Base-by-base conservation (phyloP, 768 basidiomycete genomes). In the Galerina marginata region DNA sequence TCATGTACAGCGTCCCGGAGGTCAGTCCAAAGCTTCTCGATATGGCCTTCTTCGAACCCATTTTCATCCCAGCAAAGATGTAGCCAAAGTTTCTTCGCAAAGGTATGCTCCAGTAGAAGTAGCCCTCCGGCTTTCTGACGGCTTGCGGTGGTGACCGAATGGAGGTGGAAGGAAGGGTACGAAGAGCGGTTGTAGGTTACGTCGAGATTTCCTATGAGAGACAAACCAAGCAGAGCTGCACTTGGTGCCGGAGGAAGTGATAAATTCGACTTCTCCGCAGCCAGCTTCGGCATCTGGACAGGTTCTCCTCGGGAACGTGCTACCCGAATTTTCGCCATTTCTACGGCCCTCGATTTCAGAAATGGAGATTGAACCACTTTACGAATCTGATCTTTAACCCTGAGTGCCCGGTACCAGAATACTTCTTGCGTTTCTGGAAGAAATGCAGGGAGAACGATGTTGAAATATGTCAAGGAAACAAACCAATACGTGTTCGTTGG, bases 321-420 rank as follows among this genome's bases (percentile, higher is more conserved):
- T 14, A 43, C 48, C 3, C 56, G 47, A 15, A 58, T 58, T 23
- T 40, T 33, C 14, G 46, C 56, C 56, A 58, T 58, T 58, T 80
- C 75, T 16, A 80, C 75, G 2, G 82, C 78, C 12, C 87, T 79
- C 2, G 81, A 68, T 6, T 80, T 72, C 29, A 88, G 71, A 67
- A 88, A 79, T 1, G 78, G 79, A 26, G 76, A 82, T 55, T 83
- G 84, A 57, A 83, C 83, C 6, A 80, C 77, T 6, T 71, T 72
- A 15, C 69, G 77, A 66, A 70, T 86, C 68, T 90, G 89, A 12
- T 65, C 69, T 57, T 58, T 58, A 7, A 58, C 48, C 9, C 7
- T 33, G 10, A 38, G 47, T 40, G 56, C 56, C 16, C 56, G 56
- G 25, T 58, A 37, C 56, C 56, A 58, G 23, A 58, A 26, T 12